A percentile compares a stretch with the other conserved stretches of the same genome.
phyloP scores from a whole-genome alignment of 139 green algal species.

The Dunaliella primolecta region DNA sequence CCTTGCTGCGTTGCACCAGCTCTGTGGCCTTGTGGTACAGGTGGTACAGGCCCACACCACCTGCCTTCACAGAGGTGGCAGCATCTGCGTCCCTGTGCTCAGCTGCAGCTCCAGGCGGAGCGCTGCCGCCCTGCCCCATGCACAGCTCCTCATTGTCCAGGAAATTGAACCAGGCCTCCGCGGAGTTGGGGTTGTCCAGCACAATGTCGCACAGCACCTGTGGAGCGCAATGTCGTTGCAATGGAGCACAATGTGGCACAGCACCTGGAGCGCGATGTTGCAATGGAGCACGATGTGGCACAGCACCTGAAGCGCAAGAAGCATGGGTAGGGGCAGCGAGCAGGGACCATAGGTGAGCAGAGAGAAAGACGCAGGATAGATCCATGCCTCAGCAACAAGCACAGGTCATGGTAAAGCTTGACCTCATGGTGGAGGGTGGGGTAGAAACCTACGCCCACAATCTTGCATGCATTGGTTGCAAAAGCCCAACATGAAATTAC shows the following conservation, averaged over 20 bases:
- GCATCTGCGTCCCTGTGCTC: not conserved
- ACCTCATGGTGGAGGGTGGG: too few species aligned
- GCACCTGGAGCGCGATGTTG: too few species aligned
- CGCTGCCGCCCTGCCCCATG: not conserved
- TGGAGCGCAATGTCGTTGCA: not conserved
- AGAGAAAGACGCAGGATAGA: too few species aligned
- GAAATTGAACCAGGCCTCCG: constrained; percentile 54
- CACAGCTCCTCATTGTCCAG: constrained; percentile 20
- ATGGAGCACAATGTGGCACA: too few species aligned
- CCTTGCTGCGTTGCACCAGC: constrained; percentile 58
- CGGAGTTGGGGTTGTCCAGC: constrained; percentile 28
- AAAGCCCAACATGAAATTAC: too few species aligned
- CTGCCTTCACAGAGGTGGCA: not conserved
- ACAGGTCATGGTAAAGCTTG: too few species aligned
- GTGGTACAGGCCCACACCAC: constrained; percentile 46
- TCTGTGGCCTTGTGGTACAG: constrained; percentile 72
- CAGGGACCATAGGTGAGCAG: too few species aligned
- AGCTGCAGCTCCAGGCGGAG: not conserved
- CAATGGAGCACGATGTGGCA: too few species aligned
- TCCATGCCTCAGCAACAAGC: too few species aligned
- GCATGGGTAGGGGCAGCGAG: too few species aligned
- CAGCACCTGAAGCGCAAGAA: too few species aligned
- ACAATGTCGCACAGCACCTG: constrained; percentile 36
- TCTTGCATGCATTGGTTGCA: not conserved
- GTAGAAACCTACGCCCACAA: not conserved